A percentile compares a stretch with the other conserved stretches of the same genome.
Evolutionary conservation across 192 early-diverging fungal species (phyloP).

Genomic region (Coemansia asiatica): DNA sequence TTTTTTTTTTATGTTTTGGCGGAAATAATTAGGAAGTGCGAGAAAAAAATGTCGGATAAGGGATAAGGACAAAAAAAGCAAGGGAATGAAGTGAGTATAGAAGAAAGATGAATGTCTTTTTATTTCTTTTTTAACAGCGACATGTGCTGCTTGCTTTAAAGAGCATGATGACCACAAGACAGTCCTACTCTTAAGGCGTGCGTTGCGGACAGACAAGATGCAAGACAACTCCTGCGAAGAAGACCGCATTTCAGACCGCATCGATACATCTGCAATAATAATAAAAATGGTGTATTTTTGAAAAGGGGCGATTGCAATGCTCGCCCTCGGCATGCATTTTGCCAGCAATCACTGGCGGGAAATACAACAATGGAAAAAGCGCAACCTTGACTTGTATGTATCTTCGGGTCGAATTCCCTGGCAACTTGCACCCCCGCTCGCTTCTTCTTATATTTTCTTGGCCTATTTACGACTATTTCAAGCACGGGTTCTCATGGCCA

Average conservation of each 20-base stretch:
- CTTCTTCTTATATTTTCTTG: background rate
- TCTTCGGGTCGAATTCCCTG: background rate
- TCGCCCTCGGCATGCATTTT: background rate
- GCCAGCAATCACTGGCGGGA: background rate
- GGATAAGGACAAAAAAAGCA: background rate
- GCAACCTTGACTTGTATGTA: background rate
- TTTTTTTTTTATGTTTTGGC: background rate
- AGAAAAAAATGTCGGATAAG: background rate
- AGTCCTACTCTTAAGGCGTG: background rate
- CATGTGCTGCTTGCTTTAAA: background rate
- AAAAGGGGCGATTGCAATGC: background rate
- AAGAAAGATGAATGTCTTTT: background rate
- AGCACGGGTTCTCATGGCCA: background rate
- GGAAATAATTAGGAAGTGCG: background rate
- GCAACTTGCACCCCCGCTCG: background rate
- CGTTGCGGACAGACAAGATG: background rate
- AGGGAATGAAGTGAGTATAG: background rate
- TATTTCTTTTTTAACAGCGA: background rate
- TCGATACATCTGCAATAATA: background rate
- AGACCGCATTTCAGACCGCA: background rate
- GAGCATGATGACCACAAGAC: background rate
- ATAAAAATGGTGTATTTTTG: background rate
- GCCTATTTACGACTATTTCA: background rate
- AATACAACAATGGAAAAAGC: background rate
- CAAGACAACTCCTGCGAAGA: constrained; percentile 1